A percentile compares a stretch with the other conserved stretches of the same genome.
Conservation (phyloP, 768 basidiomycete genomes). For the Tubosaeta sp. region DNA sequence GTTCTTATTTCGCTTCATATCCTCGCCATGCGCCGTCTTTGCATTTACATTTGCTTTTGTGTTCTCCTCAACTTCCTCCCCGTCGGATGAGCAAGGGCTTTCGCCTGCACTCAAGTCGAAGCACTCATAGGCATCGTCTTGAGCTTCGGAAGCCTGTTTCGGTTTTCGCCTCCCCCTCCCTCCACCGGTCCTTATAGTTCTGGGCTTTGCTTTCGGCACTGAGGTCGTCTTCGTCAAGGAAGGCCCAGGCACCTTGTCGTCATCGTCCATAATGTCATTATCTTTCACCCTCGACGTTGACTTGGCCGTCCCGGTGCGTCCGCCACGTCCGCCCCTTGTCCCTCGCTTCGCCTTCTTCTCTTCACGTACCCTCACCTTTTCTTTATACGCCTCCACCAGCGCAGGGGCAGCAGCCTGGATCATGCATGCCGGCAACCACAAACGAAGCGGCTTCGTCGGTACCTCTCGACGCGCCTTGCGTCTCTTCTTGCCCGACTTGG, state of each 20-base stretch:
- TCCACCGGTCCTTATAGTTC: background rate
- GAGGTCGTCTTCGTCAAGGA: slow-evolving; percentile 2
- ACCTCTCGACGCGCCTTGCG: slow-evolving; percentile 25
- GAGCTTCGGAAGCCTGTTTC: slow-evolving; percentile 22
- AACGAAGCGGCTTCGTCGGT: slow-evolving; percentile 51
- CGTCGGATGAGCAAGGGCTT: slow-evolving; percentile 19
- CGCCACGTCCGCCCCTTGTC: slow-evolving; percentile 16
- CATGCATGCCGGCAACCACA: slow-evolving; percentile 86
- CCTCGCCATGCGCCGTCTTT: background rate
- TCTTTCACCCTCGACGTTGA: slow-evolving; percentile 1
- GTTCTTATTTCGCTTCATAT: background rate
- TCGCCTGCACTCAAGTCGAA: slow-evolving; percentile 23
- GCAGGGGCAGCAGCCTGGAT: slow-evolving; percentile 61
- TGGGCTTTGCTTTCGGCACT: slow-evolving; percentile 9
- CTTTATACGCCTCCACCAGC: slow-evolving; percentile 61
- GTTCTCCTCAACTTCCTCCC: background rate
- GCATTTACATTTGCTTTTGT: slow-evolving; percentile 11
- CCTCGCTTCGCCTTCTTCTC: slow-evolving; percentile 33
- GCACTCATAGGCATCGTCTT: slow-evolving; percentile 26
- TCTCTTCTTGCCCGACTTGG: slow-evolving; percentile 19
- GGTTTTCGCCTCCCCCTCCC: slow-evolving; percentile 19
- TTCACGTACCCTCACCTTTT: slow-evolving; percentile 48
- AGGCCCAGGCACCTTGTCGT: background rate
- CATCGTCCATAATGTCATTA: background rate
- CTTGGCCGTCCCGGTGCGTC: background rate